These are phyloP conservation scores for Lecanicillium sp. DNA, from an alignment of 2,329 filamentous ascomycete species.

Conservation along the genomic window DNA sequence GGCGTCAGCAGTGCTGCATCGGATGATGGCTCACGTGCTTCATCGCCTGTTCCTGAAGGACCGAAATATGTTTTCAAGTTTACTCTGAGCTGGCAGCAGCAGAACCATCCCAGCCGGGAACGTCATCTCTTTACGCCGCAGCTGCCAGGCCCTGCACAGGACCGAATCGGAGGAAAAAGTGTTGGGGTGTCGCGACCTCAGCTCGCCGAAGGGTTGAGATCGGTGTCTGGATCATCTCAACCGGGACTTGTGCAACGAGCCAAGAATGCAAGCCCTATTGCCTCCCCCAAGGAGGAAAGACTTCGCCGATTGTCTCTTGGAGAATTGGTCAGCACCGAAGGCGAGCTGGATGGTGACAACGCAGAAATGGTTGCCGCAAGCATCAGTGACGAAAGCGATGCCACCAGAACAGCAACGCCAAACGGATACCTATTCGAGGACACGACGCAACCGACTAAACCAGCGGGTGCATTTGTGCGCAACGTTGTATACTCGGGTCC, in stretches of 20 bases:
- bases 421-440: conserved; percentile 4
- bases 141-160: conserved; percentile 62
- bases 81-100: conserved; percentile 57
- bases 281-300: conserved; percentile 21
- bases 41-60: conserved; percentile 45
- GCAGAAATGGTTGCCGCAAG: conserved; percentile 9
- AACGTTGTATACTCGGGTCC: conserved; percentile 58
- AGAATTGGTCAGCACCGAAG: neutral
- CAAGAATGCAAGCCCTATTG: conserved; percentile 34
- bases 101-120: conserved; percentile 45
- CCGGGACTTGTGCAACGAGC: conserved; percentile 3
- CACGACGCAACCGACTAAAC: conserved; percentile 34
- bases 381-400: conserved; percentile 13
- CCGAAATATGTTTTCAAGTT: conserved; percentile 65
- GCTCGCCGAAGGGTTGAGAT: conserved; percentile 17
- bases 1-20: conserved; percentile 28
- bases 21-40: conserved; percentile 46
- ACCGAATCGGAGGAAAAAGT: conserved; percentile 38
- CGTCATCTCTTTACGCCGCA: conserved; percentile 59
- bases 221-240: conserved; percentile 32
- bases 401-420: conserved; percentile 7
- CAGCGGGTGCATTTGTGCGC: conserved; percentile 33
- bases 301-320: conserved; percentile 14
- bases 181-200: conserved; percentile 22
- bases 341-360: too few relatives aligned